These are phyloP conservation scores for Phoma sp. DNA, from an alignment of 2,329 filamentous ascomycete genomes.

Conservation along the genomic window DNA sequence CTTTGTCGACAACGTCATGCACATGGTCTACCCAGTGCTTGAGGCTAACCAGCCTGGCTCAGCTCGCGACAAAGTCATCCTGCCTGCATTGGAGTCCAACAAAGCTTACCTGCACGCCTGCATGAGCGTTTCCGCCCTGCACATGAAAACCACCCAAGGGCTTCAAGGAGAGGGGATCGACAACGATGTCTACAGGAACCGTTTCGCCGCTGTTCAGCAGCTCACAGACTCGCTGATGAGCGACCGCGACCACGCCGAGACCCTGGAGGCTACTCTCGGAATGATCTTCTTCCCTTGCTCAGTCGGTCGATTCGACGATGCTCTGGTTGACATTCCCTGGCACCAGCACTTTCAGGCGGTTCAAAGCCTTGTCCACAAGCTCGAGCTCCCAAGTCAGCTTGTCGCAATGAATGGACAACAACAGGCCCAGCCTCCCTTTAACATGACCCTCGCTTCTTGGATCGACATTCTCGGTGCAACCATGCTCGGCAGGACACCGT, in stretches of 20 bases:
- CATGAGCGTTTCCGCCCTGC: constrained; percentile 89
- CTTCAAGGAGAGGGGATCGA: constrained; percentile 77
- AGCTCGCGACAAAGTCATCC: constrained; percentile 79
- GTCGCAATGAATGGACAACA: constrained; percentile 64
- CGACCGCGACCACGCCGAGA: constrained; percentile 84
- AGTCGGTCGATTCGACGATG: constrained; percentile 84
- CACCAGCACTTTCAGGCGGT: constrained; percentile 96
- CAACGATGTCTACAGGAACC: constrained; percentile 89
- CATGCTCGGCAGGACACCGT: constrained; percentile 84
- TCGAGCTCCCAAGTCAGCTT: constrained; percentile 77
- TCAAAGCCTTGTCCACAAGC: constrained; percentile 81
- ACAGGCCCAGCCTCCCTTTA: constrained; percentile 79
- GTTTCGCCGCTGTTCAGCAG: constrained; percentile 84
- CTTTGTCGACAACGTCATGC: constrained; percentile 87
- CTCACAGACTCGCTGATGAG: constrained; percentile 81
- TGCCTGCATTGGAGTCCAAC: constrained; percentile 89
- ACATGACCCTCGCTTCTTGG: constrained; percentile 93
- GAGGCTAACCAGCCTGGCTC: constrained; percentile 89
- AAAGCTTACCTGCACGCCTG: constrained; percentile 95
- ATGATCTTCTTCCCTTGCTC: constrained; percentile 97
- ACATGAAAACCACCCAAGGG: constrained; percentile 80
- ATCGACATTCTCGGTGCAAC: constrained; percentile 96
- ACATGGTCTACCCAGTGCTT: constrained; percentile 88
- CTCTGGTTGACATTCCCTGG: constrained; percentile 91
- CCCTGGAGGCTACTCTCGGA: constrained; percentile 88